Evolutionary conservation across 495 filamentous ascomycete species (phyloP), one percentile per base, ranked within the genome.

Genomic region (Sabuloglossum arenarium): DNA sequence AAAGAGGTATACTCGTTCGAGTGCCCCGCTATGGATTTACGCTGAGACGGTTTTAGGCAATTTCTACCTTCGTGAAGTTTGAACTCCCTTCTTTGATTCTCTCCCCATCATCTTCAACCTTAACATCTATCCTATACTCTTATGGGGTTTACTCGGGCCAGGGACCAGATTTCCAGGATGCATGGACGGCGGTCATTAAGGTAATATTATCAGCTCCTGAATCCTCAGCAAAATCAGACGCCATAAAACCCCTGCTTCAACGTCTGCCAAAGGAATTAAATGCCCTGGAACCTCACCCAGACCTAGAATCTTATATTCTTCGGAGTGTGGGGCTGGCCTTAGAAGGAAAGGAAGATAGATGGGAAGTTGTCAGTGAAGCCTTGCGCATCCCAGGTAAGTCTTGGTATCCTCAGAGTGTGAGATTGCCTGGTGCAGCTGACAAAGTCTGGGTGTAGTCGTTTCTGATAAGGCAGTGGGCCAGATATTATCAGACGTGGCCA

Each of bases 41-140:
- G 24, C 47, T 51, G 28, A 51, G 5, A 19, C 25, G 14, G 6
- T 25, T 5, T 29, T 28, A 54, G 53, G 23, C 47, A 0, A 56
- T 80, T 21, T 46, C 66, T 21, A 53, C 54, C 6, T 78, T 79
- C 61, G 59, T 75, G 2, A 67, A 71, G 55, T 60, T 68, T 4
- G 71, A 76, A 59, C 63, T 74, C 23, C 72, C 77, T 1, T 65
- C 66, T 53, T 68, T 82, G 16, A 57, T 80, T 34, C 67, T 75
- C 31, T 76, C 78, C 6, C 75, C 77, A 3, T 81, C 79, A 11
- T 11, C 54, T 25, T 14, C 54, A 14, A 30, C 28, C 9, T 29
- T 51, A 19, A 51, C 28, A 14, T 51, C 47, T 29, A 1, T 51
- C 16, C 16, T 51, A 28, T 51, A 51, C 28, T 51, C 47, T 1